phyloP scores from a whole-genome alignment of 2,329 filamentous ascomycete species.

The Zalaria obscura region DNA sequence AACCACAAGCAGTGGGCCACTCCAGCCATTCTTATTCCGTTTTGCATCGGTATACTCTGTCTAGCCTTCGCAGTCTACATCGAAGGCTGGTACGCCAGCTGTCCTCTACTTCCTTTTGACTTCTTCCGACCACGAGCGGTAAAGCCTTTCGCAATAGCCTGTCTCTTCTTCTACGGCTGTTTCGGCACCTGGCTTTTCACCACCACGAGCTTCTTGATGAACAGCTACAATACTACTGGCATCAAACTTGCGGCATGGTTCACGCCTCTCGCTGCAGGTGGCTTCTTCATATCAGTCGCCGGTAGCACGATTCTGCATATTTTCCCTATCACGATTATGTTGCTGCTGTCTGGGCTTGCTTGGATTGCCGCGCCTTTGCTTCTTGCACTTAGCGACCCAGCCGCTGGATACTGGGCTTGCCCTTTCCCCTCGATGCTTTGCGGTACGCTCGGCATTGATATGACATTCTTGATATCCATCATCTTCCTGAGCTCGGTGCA shows the following conservation, averaged over 20 bases:
- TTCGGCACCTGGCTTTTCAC: slow-evolving; percentile 21
- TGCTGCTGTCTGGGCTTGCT: slow-evolving; percentile 17
- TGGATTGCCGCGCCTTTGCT: slow-evolving; percentile 21
- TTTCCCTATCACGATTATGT: slow-evolving; percentile 14
- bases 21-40: slow-evolving; percentile 14
- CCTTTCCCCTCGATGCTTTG: slow-evolving; percentile 22
- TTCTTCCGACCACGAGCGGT: slow-evolving; percentile 19
- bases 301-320: slow-evolving; percentile 16
- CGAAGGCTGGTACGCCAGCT: slow-evolving; percentile 18
- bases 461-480: slow-evolving; percentile 20
- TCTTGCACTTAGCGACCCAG: slow-evolving; percentile 16
- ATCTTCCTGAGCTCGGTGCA: slow-evolving; percentile 18
- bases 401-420: slow-evolving; percentile 19
- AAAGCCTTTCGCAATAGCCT: slow-evolving; percentile 17
- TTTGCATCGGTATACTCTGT: slow-evolving; percentile 13
- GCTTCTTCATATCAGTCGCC: slow-evolving; percentile 17
- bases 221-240: slow-evolving; percentile 9
- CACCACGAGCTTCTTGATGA: slow-evolving; percentile 1
- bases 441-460: slow-evolving; percentile 20
- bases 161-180: slow-evolving; percentile 21
- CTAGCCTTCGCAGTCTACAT: slow-evolving; percentile 16
- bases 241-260: slow-evolving; percentile 19
- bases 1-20: slow-evolving; percentile 11
- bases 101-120: slow-evolving; percentile 19
- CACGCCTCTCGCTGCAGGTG: slow-evolving; percentile 18